Evolutionary conservation across 805 yeast species (phyloP), one percentile per base, ranked within the genome.

Genomic region (Metschnikowia sp.): DNA sequence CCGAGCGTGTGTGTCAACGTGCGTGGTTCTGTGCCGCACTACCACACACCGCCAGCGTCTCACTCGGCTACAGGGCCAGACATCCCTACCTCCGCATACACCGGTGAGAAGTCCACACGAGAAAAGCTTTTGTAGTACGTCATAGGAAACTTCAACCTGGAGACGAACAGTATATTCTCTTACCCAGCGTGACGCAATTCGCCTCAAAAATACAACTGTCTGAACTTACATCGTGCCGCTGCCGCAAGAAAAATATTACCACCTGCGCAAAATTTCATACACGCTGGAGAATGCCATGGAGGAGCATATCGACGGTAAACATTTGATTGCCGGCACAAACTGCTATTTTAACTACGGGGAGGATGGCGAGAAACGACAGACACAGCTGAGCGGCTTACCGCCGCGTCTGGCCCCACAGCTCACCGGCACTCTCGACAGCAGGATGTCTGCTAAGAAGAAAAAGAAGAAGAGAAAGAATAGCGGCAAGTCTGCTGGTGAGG

Each of bases 401-500:
- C 19, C 28, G 15, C 30, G 9, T 22, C 29, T 36, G 12, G 39
- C 33, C 30, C 26, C 39, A 10, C 22, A 32, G 28, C 10, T 15
- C 22, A 34, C 11, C 12, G 36, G 29, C 10, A 18, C 33, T n/a
- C 37, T 32, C 6, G 48, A 36, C 18, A 13, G 13, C 32, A 46
- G 38, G 39, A 8, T 42, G 12, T 3, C 42, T 6, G 31, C 32
- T 4, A 64, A 64, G 52, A 66, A 63, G 55, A 66, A 63, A 56
- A 68, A 65, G 56, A 66, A 62, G 49, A 70, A 64, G 58, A 64
- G 58, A 51, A 60, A 57, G 51, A 42, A 36, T 28, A 30, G 30
- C 13, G 13, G 42, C 19, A 57, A 52, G 40, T 19, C 39, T 40
- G 35, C 35, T 12, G 15, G 50, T 12, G 39, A 56, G 4, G 43